Base-by-base conservation (phyloP, 441 rosid species). In the Capsella rubella region DNA sequence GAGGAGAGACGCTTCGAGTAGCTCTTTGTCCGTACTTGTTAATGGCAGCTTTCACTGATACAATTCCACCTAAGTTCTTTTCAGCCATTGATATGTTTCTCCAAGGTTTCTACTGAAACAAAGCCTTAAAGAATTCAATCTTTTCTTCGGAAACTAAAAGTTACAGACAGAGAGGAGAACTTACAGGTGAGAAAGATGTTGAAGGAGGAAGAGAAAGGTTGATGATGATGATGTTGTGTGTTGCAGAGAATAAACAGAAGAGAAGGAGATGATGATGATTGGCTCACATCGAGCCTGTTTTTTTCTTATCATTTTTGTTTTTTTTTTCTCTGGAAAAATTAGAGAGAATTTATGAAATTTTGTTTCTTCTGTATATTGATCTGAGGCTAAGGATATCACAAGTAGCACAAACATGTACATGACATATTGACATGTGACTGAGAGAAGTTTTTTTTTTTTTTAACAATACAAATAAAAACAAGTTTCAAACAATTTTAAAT, bases 21-120 rank as follows among this genome's bases (percentile, higher is more conserved):
- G 84, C 75, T 75, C 55, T 84, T 61, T 84, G 87, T 66, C 91
- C 89, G n/a, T 76, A 82, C 73, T 67, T 72, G 73, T 63, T 79
- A 71, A 84, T 74, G 66, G 91, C 81, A 52, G 86, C 90, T 81
- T 82, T 88, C 16, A 89, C 94, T 21, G 93, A 63, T 59, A 90
- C 92, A 13, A 42, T 75, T 82, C 72, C 78, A 37, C 77, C 85
- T 49, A 69, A 57, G 31, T 61, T 85, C 65, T 67, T 76, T 72
- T 81, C 73, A 6, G 77, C 89, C 96, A 88, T 87, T 65, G 15
- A 42, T 71, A 0, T 7, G n/a, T 46, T 53, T 51, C 37, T 54
- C 9, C 51, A n/a, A 6, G 4, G 57, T 54, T 62, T 69, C 60
- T 62, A 57, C 72, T 71, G 29, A 71, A 62, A 49, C 65, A 49